Conservation (phyloP, 179 eudicot genomes). For the Carnegiea gigantea region DNA sequence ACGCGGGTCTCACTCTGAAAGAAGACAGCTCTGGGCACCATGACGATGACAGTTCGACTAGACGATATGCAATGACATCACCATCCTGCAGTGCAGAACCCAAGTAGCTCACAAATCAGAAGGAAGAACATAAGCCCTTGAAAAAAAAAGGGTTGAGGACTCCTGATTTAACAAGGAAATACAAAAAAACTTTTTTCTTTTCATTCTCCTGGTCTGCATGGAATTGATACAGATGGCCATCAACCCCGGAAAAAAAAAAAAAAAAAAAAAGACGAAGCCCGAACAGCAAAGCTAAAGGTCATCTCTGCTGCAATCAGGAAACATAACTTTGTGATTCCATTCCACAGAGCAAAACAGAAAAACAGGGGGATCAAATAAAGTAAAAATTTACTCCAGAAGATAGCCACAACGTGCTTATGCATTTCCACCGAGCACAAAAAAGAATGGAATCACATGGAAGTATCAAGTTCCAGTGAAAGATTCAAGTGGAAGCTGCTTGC, state of each 20-base stretch:
- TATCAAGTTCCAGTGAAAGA: neutral
- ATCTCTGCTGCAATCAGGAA: neutral
- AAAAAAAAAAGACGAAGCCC: neutral
- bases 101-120: constrained; percentile 5
- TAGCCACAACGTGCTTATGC: too few relatives aligned
- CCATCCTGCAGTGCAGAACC: constrained; percentile 59
- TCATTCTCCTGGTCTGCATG: neutral
- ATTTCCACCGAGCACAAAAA: neutral
- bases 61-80: constrained; percentile 80
- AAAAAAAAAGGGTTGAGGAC: neutral
- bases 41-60: constrained; percentile 69
- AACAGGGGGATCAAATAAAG: neutral
- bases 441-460: neutral
- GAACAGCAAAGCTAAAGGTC: neutral
- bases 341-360: neutral
- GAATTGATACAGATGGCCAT: neutral
- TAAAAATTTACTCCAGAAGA: neutral
- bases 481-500: neutral
- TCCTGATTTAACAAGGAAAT: neutral
- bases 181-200: too few relatives aligned
- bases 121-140: constrained; percentile 8
- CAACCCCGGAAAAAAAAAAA: too few relatives aligned
- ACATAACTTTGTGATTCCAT: neutral
- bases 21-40: constrained; percentile 82
- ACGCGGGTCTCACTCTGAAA: constrained; percentile 48